These are phyloP conservation scores for Spirogloea muscicola DNA, from an alignment of 139 green algal genomes.

Conservation along the genomic window DNA sequence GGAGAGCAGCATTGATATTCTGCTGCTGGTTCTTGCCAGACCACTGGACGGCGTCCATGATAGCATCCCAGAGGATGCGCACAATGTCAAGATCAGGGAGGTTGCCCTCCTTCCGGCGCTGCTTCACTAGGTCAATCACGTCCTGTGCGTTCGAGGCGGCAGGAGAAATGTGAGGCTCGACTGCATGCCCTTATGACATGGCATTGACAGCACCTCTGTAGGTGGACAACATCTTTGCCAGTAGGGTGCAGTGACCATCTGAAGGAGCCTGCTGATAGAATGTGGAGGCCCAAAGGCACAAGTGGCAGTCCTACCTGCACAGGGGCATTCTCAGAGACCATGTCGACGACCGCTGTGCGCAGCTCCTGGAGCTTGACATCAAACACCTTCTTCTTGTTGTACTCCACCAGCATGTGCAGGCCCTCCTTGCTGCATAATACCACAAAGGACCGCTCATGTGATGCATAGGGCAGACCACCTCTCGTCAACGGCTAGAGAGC, in stretches of 20 bases:
- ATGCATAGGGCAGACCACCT: background rate
- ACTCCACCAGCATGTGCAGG: slow-evolving; percentile 67
- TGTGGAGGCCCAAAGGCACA: too few relatives aligned
- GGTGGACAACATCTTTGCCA: too few relatives aligned
- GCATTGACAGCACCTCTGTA: too few relatives aligned
- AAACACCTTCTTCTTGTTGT: slow-evolving; percentile 75
- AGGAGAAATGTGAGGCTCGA: too few relatives aligned
- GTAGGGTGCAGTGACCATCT: too few relatives aligned
- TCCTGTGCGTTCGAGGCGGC: slow-evolving; percentile 29
- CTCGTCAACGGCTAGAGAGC: background rate
- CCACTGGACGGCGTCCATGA: slow-evolving; percentile 73
- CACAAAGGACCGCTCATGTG: background rate
- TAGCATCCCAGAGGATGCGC: slow-evolving; percentile 65
- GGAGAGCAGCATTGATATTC: slow-evolving; percentile 58
- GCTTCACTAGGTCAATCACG: slow-evolving; percentile 61
- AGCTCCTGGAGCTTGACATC: slow-evolving; percentile 75
- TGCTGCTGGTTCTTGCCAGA: slow-evolving; percentile 90
- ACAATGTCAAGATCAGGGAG: slow-evolving; percentile 69
- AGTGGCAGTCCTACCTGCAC: too few relatives aligned
- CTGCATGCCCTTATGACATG: too few relatives aligned
- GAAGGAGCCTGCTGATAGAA: too few relatives aligned
- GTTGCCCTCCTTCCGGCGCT: slow-evolving; percentile 63
- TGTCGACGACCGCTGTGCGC: slow-evolving; percentile 58
- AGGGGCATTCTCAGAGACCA: slow-evolving; percentile 53
- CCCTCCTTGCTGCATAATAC: slow-evolving; percentile 16